Base-by-base conservation (phyloP, 2,329 filamentous ascomycete species). In the Thielaviopsis euricoi region DNA sequence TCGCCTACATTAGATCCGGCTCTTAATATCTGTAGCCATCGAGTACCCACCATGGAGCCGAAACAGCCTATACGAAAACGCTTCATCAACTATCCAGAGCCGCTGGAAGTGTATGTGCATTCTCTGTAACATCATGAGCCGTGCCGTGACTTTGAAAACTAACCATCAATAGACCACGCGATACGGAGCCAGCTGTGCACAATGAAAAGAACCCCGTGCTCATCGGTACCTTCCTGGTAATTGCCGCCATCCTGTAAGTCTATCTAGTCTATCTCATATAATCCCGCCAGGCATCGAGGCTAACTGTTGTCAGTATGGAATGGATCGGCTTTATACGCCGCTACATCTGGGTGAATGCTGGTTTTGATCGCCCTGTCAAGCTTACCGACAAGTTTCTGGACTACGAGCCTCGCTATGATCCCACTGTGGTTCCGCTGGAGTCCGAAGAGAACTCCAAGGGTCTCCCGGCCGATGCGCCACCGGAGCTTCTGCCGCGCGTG, bases 311-410 rank as follows among this genome's bases (percentile, higher is more conserved):
- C 23, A 80, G 77, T 12, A 74, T 85, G 63, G 75, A 81, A 51
- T 76, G 74, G 55, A 65, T 83, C 17, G 71, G 73, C 21, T 73
- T 78, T 53, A 60, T 85, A 9, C 76, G 81, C 53, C 73, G 72
- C 60, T 65, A 74, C 55, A 73, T 84, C 62, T 87, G 81, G 80
- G 70, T 70, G 46, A 83, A 83, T 67, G 81, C 82, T 21, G 82
- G 82, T 46, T 86, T 88, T 65, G 71, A 70, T 52, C 69, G 71
- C 4, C 71, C 87, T 48, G 78, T 79, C 52, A 70, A 76, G 40
- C 74, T 81, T 58, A 71, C 72, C 23, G 68, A 74, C 21, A 71
- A 67, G 17, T 67, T 88, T 29, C 71, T 79, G 53, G 70, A 77
- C 55, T 78, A 68, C 53, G 73, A 74, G 61, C 73, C 73, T 1